Evolutionary conservation across 345 rosid species (phyloP), one percentile per base, ranked within the genome.

Genomic region (Eucalyptus tenuipes): DNA sequence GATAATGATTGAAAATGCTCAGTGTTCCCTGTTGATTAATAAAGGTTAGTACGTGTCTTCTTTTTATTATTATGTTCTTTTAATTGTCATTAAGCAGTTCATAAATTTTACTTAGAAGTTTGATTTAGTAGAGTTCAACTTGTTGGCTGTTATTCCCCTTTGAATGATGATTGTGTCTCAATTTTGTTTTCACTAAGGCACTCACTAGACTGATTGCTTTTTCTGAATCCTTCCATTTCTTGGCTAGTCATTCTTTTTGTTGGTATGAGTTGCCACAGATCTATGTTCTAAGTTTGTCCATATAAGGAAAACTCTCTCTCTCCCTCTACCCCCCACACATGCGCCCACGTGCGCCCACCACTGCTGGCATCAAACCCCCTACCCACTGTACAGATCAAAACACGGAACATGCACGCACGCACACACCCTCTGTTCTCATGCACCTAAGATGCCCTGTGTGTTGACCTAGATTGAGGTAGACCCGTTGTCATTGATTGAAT

Each of bases 1-100:
- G 97, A 94, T 90, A 95, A 95, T 92, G 96, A 91, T 90, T 94
- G 91, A 91, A 85, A 42, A 88, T 87, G 57, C 66, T 75, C 24
- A 53, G 87, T 86, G 61, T 89, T 53, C 44, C 52, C 4, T 89
- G 88, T 85, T 45, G 87, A 85, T 82, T 71, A 95, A 94, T 94
- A 94, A 95, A 94, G 97, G 94, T 95, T 20, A 20, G 82, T 75
- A 20, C 1, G 8, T 40, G 27, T 3, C 27, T 18, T 75, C 4
- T 10, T 20, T 40, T 75, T 24, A 20, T 12, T 75, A 75, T 75
- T 10, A 75, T 75, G 82, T 11, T 75, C 82, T 75, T 75, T 10
- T 16, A 33, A 68, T 68, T 68, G 24, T 33, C 80, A 68, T 68
- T 33, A 68, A 68, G 42, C 80, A 33, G 80, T 68, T 33, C 44